Base-by-base conservation (phyloP, 257 asterid genomes). In the Linderniella brevidens region DNA sequence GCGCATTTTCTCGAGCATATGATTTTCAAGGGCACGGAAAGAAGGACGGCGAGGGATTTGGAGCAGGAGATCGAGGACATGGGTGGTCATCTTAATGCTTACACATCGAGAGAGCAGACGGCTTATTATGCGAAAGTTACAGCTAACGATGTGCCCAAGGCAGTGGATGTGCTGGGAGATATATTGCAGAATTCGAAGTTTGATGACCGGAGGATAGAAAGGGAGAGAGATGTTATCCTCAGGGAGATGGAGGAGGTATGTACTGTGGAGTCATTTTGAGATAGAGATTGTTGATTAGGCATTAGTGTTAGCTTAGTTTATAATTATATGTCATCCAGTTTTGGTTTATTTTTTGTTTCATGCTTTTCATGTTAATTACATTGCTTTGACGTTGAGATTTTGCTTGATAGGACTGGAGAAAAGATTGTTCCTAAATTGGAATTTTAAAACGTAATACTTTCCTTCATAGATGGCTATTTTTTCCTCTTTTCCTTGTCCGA, bases 41-140 rank as follows among this genome's bases (percentile, higher is more conserved):
- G 53, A 68, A 67, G 96, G 56, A 59, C 50, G 1, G 76, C 92
- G 25, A 68, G 84, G 58, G 68, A 58, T 0, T 55, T 90, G 75
- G 96, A 90, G 74, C 94, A 90, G 75, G 94, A 84, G 74, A 76
- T 88, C 73, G 98, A 88, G 80, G 78, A 84, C 60, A 80, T 88
- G 82, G 98, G 95, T 1, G 95, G 94, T 5, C 98, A 84, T 77
- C 68, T 80, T 76, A 84, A 88, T 69, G 98, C 95, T 17, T 88
- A 84, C 35, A 90, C 96, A 43, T 76, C 92, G 17, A 73, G 98
- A 49, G 98, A 90, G 62, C 98, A 90, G 74, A 90, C 98, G 1
- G 72, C 96, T 0, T 90, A 78, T 54, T 81, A 78, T 20, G 98
- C 98, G 0, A 90, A 90, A 53, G 94, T 85, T 45, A 49, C 69